phyloP scores from a whole-genome alignment of 2,329 filamentous ascomycete species.

The Trichoderma aggressivum region DNA sequence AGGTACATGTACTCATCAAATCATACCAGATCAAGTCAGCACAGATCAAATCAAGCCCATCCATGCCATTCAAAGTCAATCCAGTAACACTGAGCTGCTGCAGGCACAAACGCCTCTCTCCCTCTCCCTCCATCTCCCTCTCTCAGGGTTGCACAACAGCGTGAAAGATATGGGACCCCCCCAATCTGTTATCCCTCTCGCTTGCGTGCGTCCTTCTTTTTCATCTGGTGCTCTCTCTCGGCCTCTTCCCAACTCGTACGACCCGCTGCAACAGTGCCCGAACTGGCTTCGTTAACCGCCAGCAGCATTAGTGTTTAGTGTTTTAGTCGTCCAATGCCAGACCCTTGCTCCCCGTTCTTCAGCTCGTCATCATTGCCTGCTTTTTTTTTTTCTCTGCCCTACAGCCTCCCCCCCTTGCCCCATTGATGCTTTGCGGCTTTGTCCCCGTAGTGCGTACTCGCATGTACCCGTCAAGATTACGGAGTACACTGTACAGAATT shows the following conservation, averaged over 20 bases:
- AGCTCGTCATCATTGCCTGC: constrained; percentile 10
- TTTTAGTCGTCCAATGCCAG: not conserved
- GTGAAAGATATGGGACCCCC: not conserved
- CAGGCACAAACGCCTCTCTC: not conserved
- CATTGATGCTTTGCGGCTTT: too few species aligned
- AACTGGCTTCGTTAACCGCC: not conserved
- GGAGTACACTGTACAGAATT: not conserved
- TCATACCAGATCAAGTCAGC: too few species aligned
- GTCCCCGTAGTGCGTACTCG: too few species aligned
- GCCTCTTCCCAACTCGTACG: constrained; percentile 10
- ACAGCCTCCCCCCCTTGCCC: not conserved
- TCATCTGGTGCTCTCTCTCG: not conserved
- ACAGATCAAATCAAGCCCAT: not conserved
- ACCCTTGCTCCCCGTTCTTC: not conserved
- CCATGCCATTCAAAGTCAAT: not conserved
- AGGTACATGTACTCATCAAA: not conserved
- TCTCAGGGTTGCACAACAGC: not conserved
- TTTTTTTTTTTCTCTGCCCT: not conserved
- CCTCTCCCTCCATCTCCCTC: too few species aligned
- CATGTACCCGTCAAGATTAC: not conserved
- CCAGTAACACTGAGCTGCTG: not conserved
- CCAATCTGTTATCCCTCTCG: not conserved
- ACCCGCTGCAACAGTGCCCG: not conserved
- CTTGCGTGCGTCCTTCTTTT: not conserved
- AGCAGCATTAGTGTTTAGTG: not conserved